Evolutionary conservation across 192 early-diverging fungal genomes (phyloP).

Genomic region (Haplosporangium gracile): DNA sequence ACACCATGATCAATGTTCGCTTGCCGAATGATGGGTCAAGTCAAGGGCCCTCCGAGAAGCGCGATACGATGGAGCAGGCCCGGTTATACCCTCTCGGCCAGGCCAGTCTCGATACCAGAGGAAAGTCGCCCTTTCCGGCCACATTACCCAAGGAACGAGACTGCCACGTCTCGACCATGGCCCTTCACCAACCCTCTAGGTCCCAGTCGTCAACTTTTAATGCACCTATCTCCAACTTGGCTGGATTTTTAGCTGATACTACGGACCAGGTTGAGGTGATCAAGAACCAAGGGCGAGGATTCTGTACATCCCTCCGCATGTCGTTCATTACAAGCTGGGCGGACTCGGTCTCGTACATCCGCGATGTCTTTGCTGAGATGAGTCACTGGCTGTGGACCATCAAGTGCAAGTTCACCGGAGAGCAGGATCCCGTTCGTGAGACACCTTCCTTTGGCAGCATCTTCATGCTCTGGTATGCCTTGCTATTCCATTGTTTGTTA

Average conservation of each 20-base stretch:
- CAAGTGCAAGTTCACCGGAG: constrained; percentile 36
- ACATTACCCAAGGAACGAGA: constrained; percentile 8
- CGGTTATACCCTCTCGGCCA: not conserved
- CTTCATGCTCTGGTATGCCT: constrained; percentile 39
- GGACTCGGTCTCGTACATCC: constrained; percentile 15
- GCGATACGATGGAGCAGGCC: not conserved
- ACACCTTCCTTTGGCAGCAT: constrained; percentile 57
- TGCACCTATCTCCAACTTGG: constrained; percentile 31
- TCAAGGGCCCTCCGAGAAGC: constrained; percentile 19
- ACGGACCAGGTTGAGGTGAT: not conserved
- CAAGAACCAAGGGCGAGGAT: constrained; percentile 2
- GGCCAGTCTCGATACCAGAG: not conserved
- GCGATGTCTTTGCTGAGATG: constrained; percentile 34
- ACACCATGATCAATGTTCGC: constrained; percentile 43
- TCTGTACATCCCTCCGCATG: constrained; percentile 25
- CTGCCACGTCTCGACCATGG: constrained; percentile 45
- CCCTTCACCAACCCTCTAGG: constrained; percentile 38
- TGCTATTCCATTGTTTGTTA: not conserved
- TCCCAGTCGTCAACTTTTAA: constrained; percentile 38
- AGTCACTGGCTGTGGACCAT: constrained; percentile 48
- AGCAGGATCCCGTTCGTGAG: constrained; percentile 56
- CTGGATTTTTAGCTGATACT: constrained; percentile 16
- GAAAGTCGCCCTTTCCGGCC: not conserved
- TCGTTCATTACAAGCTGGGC: constrained; percentile 43
- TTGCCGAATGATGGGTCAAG: constrained; percentile 31